phyloP scores from a whole-genome alignment of 1,284 basidiomycete species.

The Ganoderma lucidum region DNA sequence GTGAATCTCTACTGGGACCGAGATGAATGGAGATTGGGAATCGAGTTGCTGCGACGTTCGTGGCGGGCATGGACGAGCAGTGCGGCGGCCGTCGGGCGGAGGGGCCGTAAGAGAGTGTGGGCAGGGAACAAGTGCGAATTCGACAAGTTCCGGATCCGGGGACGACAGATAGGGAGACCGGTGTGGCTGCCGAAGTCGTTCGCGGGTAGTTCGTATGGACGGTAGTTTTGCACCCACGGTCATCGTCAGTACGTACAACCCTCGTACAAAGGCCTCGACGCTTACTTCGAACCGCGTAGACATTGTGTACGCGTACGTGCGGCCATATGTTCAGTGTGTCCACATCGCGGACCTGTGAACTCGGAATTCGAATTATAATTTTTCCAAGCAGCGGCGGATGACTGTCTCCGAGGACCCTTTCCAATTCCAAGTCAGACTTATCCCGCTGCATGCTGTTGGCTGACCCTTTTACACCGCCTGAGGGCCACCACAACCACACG shows the following conservation, averaged over 20 bases:
- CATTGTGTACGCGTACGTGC: background rate
- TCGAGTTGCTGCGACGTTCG: background rate
- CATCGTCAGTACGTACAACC: conserved; percentile 23
- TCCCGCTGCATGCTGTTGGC: background rate
- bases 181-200: background rate
- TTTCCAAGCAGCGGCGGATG: conserved; percentile 1
- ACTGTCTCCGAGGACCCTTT: background rate
- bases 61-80: background rate
- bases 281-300: background rate
- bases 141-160: background rate
- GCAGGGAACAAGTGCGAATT: background rate
- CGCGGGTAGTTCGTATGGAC: background rate
- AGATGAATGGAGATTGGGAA: background rate
- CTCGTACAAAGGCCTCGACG: conserved; percentile 13
- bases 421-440: background rate
- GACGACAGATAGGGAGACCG: background rate
- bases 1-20: background rate
- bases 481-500: background rate
- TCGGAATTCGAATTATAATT: background rate
- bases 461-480: background rate
- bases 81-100: background rate
- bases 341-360: background rate
- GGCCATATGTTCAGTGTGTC: background rate
- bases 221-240: background rate
- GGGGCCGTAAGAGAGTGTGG: background rate